Percentiles rank a stretch among this genome's conserved stretches.
Conservation (phyloP, 1,284 basidiomycete genomes). For the Cryptococcus jaspeensis region DNA sequence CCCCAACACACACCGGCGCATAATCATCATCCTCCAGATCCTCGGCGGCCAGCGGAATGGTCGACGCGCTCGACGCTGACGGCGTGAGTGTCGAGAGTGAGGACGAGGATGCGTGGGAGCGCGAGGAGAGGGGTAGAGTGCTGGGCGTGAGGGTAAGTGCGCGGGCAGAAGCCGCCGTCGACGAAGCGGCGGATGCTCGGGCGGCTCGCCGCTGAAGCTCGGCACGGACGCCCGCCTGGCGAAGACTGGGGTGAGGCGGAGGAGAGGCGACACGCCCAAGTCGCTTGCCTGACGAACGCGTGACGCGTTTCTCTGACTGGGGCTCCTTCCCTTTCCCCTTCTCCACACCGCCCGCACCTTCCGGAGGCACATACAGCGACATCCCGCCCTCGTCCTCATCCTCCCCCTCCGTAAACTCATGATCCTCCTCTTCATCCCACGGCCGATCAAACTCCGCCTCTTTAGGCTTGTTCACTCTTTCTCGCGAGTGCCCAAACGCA, state of each 20-base stretch:
- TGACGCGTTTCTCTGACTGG: constrained; percentile 5
- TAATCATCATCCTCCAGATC: too few relatives aligned
- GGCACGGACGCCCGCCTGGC: constrained; percentile 28
- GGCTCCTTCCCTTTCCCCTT: not conserved
- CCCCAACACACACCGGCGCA: too few relatives aligned
- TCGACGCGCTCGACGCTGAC: too few relatives aligned
- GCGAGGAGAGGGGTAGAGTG: too few relatives aligned
- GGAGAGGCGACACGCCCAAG: constrained; percentile 26
- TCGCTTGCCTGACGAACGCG: not conserved
- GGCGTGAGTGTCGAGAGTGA: too few relatives aligned
- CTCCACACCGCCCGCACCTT: not conserved
- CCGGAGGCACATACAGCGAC: too few relatives aligned
- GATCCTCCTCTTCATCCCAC: constrained; percentile 40
- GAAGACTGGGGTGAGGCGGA: constrained; percentile 38
- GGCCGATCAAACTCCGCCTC: constrained; percentile 21
- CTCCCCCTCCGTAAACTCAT: constrained; percentile 27
- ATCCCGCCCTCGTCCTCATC: not conserved
- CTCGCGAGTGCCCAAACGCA: not conserved
- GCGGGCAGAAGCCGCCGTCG: not conserved
- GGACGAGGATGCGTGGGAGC: too few relatives aligned
- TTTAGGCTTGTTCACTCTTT: not conserved
- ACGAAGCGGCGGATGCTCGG: not conserved
- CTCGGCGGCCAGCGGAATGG: too few relatives aligned
- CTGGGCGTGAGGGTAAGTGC: not conserved
- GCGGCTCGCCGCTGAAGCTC: constrained; percentile 25